These are phyloP conservation scores for Paulinella micropora DNA, from an alignment of 78 protist species.

Conservation along the genomic window DNA sequence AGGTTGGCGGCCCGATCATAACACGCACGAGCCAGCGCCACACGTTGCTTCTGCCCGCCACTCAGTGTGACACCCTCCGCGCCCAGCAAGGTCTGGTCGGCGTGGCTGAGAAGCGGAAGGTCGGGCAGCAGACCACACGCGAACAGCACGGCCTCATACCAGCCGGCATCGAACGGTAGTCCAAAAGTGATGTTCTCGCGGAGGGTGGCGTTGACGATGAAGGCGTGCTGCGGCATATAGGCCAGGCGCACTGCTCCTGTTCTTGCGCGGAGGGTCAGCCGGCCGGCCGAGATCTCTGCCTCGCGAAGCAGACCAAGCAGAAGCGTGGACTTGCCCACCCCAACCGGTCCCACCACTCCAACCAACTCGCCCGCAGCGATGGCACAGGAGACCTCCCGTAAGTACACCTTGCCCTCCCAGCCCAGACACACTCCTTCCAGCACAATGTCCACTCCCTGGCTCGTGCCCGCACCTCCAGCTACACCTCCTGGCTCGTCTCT, in stretches of 20 bases:
- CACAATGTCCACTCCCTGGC: no score
- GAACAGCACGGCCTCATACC: background rate
- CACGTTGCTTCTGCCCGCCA: background rate
- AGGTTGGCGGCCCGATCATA: background rate
- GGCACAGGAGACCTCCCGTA: no score
- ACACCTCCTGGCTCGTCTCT: no score
- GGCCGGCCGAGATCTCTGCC: background rate
- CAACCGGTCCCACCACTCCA: background rate
- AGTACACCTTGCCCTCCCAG: no score
- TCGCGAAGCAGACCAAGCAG: background rate
- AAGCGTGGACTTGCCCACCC: background rate
- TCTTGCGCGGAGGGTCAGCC: no score
- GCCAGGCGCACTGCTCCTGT: no score
- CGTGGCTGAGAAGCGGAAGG: background rate
- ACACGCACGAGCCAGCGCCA: background rate
- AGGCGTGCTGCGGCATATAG: no score
- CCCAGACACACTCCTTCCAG: no score
- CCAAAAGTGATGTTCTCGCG: conserved; percentile 83
- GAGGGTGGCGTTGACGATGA: conserved; percentile 78
- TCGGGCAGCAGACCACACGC: background rate
- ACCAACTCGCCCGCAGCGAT: background rate
- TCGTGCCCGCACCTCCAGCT: no score
- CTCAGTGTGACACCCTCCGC: background rate
- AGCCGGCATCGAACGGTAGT: background rate
- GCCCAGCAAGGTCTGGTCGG: background rate